phyloP scores from a whole-genome alignment of 495 filamentous ascomycete species.

The Podospora bellae-mahoneyi region DNA sequence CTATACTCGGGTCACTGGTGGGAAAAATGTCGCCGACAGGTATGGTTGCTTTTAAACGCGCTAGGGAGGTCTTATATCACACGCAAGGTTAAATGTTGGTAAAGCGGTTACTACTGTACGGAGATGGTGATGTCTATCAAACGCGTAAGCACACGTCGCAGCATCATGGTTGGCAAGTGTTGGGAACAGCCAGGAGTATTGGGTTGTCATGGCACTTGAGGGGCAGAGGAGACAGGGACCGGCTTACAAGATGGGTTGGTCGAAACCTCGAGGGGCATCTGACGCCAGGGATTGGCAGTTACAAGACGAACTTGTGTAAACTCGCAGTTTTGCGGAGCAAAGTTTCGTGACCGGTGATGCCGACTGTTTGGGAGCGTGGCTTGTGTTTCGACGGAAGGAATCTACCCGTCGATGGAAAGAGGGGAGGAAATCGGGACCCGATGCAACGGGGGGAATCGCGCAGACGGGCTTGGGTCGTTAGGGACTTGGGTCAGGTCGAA shows the following conservation, averaged over 20 bases:
- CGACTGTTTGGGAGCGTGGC: slow-evolving; percentile 1
- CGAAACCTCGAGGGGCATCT: slow-evolving; percentile 4
- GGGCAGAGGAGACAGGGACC: not conserved
- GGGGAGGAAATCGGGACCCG: not conserved
- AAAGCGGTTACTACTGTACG: not conserved
- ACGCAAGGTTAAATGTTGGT: not conserved
- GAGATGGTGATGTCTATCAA: not conserved
- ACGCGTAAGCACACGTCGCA: not conserved
- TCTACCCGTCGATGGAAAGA: slow-evolving; percentile 4
- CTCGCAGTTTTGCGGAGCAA: not conserved
- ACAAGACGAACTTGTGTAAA: slow-evolving; percentile 6
- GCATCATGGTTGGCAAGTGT: not conserved
- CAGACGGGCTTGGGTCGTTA: not conserved
- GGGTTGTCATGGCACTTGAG: not conserved
- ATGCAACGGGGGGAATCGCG: slow-evolving; percentile 1
- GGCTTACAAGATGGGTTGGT: not conserved
- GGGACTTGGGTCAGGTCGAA: not conserved
- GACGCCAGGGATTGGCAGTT: slow-evolving; percentile 1
- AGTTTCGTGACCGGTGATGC: not conserved
- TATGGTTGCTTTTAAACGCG: not conserved
- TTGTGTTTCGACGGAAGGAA: slow-evolving; percentile 4
- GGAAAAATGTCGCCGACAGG: not conserved
- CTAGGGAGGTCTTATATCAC: not conserved
- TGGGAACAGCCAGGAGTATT: not conserved
- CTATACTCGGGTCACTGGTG: not conserved